Evolutionary conservation across 495 filamentous ascomycete genomes (phyloP), one percentile per base, ranked within the genome.

Genomic region (Aspergillus indologenus): DNA sequence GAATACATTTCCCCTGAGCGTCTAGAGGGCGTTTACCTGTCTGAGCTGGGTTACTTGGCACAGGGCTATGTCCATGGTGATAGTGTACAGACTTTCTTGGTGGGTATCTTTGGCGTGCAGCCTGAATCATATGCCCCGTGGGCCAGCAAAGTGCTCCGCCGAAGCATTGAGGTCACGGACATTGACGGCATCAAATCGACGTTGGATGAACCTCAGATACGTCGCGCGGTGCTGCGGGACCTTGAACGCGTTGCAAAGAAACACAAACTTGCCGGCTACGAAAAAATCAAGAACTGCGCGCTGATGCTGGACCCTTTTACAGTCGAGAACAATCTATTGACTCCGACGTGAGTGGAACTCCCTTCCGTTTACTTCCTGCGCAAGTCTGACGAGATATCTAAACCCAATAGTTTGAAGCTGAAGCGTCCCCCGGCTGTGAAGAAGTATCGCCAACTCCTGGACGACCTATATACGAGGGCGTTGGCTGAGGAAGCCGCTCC

Each of bases 1-100:
- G 94, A 98, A 78, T 98, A 98, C 72, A 90, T 98, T 64, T 97
- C 92, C 26, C 94, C 94, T 22, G 94, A 98, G 77, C 90, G 93
- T 29, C 87, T 98, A 66, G 94, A 98, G 80, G 96, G 96, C 75
- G 85, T 95, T 18, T 90, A 91, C 69, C 81, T 96, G 57, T 89
- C 89, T 42, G 89, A 87, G 76, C 82, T 87, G 54, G 87, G 82
- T 59, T 84, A 90, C 56, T 76, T 98, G 21, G 82, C 85, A 47
- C 87, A 87, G 68, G 93, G 85, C 2, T 96, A 90, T 61, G 90
- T 97, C 31, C 93, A 98, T 71, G 94, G 94, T 43, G 94, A 98
- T 67, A 87, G 88, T 57, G 76, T 88, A 59, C 88, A 96, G 78
- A 84, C 87, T 5, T 88, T 83, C 74, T 79, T 98, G 17, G 91